Evolutionary conservation across 1,139 yeast species (phyloP), one percentile per base, ranked within the genome.

Genomic region (Meyerozyma carpophila): DNA sequence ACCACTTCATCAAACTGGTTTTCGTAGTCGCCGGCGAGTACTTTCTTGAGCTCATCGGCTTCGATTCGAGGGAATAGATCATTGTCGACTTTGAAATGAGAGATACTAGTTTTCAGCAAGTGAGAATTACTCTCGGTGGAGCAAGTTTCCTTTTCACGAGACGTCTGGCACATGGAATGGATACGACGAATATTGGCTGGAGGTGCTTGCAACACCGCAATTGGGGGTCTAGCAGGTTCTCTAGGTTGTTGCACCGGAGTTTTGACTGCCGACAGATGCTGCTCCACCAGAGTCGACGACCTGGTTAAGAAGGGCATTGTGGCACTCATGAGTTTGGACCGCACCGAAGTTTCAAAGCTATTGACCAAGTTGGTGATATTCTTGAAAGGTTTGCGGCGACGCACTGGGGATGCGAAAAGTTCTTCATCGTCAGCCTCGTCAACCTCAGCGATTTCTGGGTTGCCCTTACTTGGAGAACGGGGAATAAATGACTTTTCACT

Each of bases 61-160:
- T 75, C 75, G 45, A 93, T 88, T 44, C 96, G 73, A 20, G 93
- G 93, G 48, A 90, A 77, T 27, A 81, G 73, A 58, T 88, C 95
- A 47, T 80, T 77, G 41, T 72, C 69, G 41, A 75, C 77, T 34
- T 61, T 58, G 49, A 74, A 75, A n/a, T 77, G 70, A 37, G 63
- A 61, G 41, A 80, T 68, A 39, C 68, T 53, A 4, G 83, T 67
- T 44, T 66, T 59, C 24, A 58, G 50, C 31, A 75, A 56, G 40
- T 65, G 63, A 27, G 74, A 77, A 51, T 75, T 75, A 48, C 65
- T 67, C 39, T 63, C 66, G 44, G 63, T 51, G 16, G 48, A 55
- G 47, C 47, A 53, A 39, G 52, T 53, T 50, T 56, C 71, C 52
- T 57, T 68, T 55, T 66, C 77, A 54, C 62, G 66, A 43, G 56